A percentile compares a stretch with the other conserved stretches of the same genome.
These are phyloP conservation scores for Heliamphora pulchella DNA, from an alignment of 179 eudicot species.

Conservation along the genomic window DNA sequence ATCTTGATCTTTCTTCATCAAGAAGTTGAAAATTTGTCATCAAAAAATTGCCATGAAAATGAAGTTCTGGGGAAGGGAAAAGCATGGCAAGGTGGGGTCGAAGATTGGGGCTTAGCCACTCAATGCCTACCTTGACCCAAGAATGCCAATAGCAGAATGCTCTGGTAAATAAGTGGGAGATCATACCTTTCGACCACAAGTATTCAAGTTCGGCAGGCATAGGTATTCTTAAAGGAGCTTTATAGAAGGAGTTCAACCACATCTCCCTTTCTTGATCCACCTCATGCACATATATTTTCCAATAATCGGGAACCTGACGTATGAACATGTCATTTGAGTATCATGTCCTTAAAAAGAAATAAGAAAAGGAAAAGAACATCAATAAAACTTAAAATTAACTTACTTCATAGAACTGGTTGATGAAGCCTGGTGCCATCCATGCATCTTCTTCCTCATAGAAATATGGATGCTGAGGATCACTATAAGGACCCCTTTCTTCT, in stretches of 20 bases:
- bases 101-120: background rate
- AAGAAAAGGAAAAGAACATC: background rate
- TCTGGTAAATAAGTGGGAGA: background rate
- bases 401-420: slow-evolving; percentile 86
- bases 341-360: background rate
- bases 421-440: slow-evolving; percentile 97
- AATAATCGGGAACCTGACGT: slow-evolving; percentile 82
- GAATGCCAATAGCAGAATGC: background rate
- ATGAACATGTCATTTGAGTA: slow-evolving; percentile 7
- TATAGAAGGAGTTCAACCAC: slow-evolving; percentile 89
- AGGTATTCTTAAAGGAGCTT: slow-evolving; percentile 74
- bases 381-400: slow-evolving; percentile 14
- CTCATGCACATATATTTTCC: slow-evolving; percentile 77
- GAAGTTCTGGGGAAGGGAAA: background rate
- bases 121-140: too few relatives aligned
- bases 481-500: slow-evolving; percentile 78
- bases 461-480: slow-evolving; percentile 93
- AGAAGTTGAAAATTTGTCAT: background rate
- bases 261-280: slow-evolving; percentile 86
- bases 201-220: slow-evolving; percentile 91
- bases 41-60: background rate
- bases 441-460: slow-evolving; percentile 83
- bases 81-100: background rate
- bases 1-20: background rate
- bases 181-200: slow-evolving; percentile 70